Evolutionary conservation across 108 stramenopile species (phyloP), one percentile per base, ranked within the genome.

Genomic region (Parmales sp.): DNA sequence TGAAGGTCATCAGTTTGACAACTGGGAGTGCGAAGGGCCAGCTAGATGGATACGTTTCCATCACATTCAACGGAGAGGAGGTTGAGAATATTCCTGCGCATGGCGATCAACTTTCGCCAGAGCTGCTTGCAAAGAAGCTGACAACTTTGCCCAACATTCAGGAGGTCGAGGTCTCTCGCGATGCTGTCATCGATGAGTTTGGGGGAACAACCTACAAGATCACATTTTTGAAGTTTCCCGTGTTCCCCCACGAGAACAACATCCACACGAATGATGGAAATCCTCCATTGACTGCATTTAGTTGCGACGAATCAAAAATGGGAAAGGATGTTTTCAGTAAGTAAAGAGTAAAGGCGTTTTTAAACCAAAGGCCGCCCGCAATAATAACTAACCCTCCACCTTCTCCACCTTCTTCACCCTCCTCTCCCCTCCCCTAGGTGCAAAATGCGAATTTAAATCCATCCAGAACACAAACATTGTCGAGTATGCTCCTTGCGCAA

Each of bases 401-500:
- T n/a, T n/a, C n/a, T n/a, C n/a, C n/a, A n/a, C n/a, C n/a, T n/a
- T n/a, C n/a, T n/a, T n/a, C n/a, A n/a, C n/a, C n/a, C n/a, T n/a
- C n/a, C n/a, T n/a, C n/a, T n/a, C n/a, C n/a, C n/a, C n/a, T n/a
- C n/a, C n/a, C n/a, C n/a, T n/a, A n/a, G n/a, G n/a, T 31, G 28
- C 45, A 1, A 28, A 46, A 36, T 67, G 66, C 66, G 11, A 31
- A 31, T 45, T 67, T 3, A 36, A 46, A 46, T 16, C 29, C 66
- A 16, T 31, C 22, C 28, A 37, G 5, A 6, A 16, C 4, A 31
- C 1, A 1, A 3, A 64, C 31, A 36, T 39, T 5, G 16, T 13
- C 1, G 39, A 46, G 25, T 45, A 67, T 46, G 25, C 13, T 1
- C 6, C 8, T 39, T 83, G 82, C 78, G 70, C 72, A 4, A 63